Evolutionary conservation across 495 filamentous ascomycete genomes (phyloP).

Genomic region (Penicillium riverlandense): DNA sequence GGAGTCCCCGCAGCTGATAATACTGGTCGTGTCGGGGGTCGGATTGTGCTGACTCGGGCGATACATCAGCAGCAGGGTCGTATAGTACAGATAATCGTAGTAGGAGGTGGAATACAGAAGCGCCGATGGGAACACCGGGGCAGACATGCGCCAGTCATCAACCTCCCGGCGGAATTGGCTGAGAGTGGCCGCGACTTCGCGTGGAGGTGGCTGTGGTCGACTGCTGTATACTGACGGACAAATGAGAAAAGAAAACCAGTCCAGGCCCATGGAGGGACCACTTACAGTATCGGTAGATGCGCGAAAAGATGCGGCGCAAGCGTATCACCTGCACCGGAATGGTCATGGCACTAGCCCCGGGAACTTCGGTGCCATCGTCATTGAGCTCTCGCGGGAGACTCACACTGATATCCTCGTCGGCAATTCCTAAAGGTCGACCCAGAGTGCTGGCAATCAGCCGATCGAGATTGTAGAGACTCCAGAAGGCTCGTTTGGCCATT

Average conservation of each 20-base stretch:
- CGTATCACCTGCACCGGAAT: slow-evolving; percentile 43
- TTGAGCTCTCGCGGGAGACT: slow-evolving; percentile 37
- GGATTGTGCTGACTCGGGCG: slow-evolving; percentile 43
- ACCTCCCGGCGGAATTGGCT: slow-evolving; percentile 41
- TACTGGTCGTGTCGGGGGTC: slow-evolving; percentile 32
- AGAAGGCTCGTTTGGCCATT: slow-evolving; percentile 44
- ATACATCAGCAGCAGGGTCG: slow-evolving; percentile 44
- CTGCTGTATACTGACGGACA: slow-evolving; percentile 37
- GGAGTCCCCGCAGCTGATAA: slow-evolving; percentile 43
- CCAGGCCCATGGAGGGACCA: neutral
- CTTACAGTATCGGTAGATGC: slow-evolving; percentile 40
- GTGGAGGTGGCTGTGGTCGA: slow-evolving; percentile 25
- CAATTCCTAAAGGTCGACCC: slow-evolving; percentile 40
- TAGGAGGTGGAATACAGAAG: slow-evolving; percentile 42
- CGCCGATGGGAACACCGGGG: slow-evolving; percentile 33
- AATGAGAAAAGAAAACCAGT: neutral
- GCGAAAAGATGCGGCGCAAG: slow-evolving; percentile 42
- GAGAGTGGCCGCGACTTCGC: slow-evolving; percentile 27
- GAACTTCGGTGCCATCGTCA: slow-evolving; percentile 36
- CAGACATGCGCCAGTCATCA: slow-evolving; percentile 37
- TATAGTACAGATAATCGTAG: slow-evolving; percentile 46
- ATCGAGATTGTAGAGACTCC: slow-evolving; percentile 47
- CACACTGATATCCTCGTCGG: slow-evolving; percentile 44
- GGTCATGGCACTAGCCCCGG: slow-evolving; percentile 35
- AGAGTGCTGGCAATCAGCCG: slow-evolving; percentile 44